Conservation (phyloP, 306 rosid genomes). For the Medicago ruthenica region DNA sequence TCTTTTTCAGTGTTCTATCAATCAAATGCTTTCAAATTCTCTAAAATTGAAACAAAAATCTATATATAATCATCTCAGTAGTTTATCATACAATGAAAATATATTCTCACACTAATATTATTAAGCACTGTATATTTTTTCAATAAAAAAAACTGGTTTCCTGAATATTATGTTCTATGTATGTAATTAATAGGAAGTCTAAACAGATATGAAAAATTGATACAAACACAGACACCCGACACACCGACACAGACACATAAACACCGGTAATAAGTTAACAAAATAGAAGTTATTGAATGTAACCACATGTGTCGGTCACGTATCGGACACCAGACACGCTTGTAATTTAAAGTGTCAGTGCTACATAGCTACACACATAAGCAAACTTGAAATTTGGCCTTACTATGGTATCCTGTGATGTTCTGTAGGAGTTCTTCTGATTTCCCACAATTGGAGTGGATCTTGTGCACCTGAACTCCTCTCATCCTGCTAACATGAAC, state of each 20-base stretch:
- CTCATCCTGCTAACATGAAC: constrained; percentile 51
- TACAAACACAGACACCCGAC: neutral
- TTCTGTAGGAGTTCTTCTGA: constrained; percentile 44
- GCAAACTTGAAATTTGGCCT: constrained; percentile 26
- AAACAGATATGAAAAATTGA: neutral
- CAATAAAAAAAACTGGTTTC: too few species aligned
- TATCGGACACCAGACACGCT: neutral
- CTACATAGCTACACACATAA: neutral
- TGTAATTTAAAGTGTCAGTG: neutral
- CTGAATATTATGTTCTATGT: too few species aligned
- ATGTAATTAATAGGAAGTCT: too few species aligned
- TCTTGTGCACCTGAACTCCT: constrained; percentile 41
- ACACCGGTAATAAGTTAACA: neutral
- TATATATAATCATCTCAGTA: too few species aligned
- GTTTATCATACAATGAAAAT: too few species aligned
- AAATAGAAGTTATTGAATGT: neutral
- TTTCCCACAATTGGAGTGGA: constrained; percentile 38
- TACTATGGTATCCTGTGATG: constrained; percentile 51
- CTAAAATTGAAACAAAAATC: too few species aligned
- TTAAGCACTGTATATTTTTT: too few species aligned
- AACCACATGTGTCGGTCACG: neutral
- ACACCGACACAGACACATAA: neutral
- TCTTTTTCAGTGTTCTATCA: too few species aligned
- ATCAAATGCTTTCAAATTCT: too few species aligned
- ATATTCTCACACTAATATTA: too few species aligned